Base-by-base conservation (phyloP, 768 basidiomycete genomes). In the Rhodotorula kratochvilovae region DNA sequence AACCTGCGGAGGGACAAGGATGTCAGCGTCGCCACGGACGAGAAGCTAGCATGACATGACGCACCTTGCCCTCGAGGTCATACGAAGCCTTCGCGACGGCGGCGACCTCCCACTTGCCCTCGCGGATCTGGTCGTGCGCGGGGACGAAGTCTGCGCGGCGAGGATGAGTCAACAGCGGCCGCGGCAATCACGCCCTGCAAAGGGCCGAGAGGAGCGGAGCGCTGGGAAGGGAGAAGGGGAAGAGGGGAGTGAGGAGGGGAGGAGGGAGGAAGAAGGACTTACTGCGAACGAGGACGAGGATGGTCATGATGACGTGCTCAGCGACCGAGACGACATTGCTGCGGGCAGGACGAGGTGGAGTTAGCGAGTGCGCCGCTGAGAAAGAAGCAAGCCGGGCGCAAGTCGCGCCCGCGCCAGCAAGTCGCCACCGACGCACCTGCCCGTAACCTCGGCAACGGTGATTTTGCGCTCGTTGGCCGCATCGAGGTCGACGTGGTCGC, bases 281-380 rank as follows among this genome's bases (percentile, higher is more conserved):
- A 46, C 45, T 95, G 79, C 91, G 87, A 78, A 95, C 91, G 66
- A 94, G 88, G 50, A 90, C 82, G 61, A 95, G 87, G 75, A 95
- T 94, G 80, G 87, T 88, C 91, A 92, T 92, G 67, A 91, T 81
- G 70, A 91, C 91, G 80, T 92, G 90, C 81, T 94, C 92, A 56
- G 91, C 92, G 54, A 94, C 92, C 19, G 90, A 92, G 62, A 89
- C 88, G 63, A 55, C 54, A 61, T 61, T 46, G 46, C 53, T 53
- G 66, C n/a, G 13, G 17, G 12, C 29, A 33, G 3, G 5, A 11
- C 42, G 16, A n/a, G 56, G 29, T 10, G 27, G 45, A 7, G 39
- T 39, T 5, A 23, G 16, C 13, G 25, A 25, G 2, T 29, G 43
- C 12, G n/a, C 31, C 33, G 48, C 10, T 27, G 23, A 1, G 1